Conservation (phyloP, 768 basidiomycete genomes). For the Collybia nuda region DNA sequence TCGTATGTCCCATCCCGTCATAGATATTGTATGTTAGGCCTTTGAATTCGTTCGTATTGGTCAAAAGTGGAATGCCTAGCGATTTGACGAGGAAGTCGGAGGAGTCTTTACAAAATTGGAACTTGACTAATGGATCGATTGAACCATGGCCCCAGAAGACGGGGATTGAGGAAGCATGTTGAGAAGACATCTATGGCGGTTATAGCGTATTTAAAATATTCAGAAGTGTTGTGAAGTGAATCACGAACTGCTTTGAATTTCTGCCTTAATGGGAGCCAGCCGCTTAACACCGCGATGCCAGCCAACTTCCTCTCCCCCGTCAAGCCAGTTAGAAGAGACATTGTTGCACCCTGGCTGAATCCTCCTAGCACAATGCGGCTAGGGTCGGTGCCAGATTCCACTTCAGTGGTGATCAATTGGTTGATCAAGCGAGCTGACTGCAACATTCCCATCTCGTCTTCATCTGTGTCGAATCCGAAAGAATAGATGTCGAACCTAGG, state of each 20-base stretch:
- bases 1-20: slow-evolving; percentile 64
- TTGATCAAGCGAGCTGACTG: slow-evolving; percentile 60
- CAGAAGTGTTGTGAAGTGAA: slow-evolving; percentile 1
- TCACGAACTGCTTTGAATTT: slow-evolving; percentile 63
- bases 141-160: slow-evolving; percentile 89
- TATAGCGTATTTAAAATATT: background rate
- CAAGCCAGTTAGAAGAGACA: slow-evolving; percentile 76
- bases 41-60: slow-evolving; percentile 35
- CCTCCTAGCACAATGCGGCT: slow-evolving; percentile 82
- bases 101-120: slow-evolving; percentile 52
- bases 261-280: slow-evolving; percentile 70
- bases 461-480: slow-evolving; percentile 57
- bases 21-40: slow-evolving; percentile 74
- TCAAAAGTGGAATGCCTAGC: slow-evolving; percentile 48
- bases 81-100: slow-evolving; percentile 52
- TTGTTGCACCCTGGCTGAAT: slow-evolving; percentile 84
- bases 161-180: slow-evolving; percentile 60
- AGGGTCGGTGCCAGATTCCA: slow-evolving; percentile 67
- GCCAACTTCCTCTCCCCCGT: slow-evolving; percentile 66
- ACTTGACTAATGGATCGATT: slow-evolving; percentile 71
- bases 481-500: slow-evolving; percentile 76
- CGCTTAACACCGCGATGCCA: slow-evolving; percentile 72
- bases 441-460: slow-evolving; percentile 81
- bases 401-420: slow-evolving; percentile 70
- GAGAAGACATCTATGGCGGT: slow-evolving; percentile 53